Evolutionary conservation across 1,284 basidiomycete genomes (phyloP).

Genomic region (Mycocalia duriaeana): DNA sequence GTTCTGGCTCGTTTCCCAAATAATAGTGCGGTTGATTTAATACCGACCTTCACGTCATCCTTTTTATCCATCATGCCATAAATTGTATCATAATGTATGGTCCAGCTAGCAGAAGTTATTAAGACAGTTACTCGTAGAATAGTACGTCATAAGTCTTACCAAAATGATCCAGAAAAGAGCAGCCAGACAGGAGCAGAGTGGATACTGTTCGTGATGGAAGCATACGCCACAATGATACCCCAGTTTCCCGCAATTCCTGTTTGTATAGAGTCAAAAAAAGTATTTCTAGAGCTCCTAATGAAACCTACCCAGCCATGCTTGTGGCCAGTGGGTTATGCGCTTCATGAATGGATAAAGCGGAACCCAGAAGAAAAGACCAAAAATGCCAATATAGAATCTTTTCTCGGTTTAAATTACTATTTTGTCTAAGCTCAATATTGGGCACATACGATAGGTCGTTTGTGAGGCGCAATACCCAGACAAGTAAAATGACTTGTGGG

Average conservation of each 20-base stretch:
- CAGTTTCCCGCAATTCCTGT: neutral
- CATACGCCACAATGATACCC: neutral
- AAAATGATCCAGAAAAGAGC: neutral
- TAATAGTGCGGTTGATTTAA: constrained; percentile 38
- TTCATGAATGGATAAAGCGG: constrained; percentile 60
- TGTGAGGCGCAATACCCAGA: neutral
- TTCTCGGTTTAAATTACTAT: constrained; percentile 14
- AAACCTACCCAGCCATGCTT: constrained; percentile 49
- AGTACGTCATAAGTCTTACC: constrained; percentile 10
- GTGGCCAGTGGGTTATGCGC: constrained; percentile 66
- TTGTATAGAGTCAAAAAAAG: constrained; percentile 8
- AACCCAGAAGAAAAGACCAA: constrained; percentile 38
- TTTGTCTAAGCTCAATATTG: constrained; percentile 40
- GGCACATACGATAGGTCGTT: neutral
- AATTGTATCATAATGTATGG: constrained; percentile 57
- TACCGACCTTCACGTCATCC: constrained; percentile 39
- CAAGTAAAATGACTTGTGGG: constrained; percentile 32
- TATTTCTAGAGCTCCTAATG: constrained; percentile 45
- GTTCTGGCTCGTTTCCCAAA: constrained; percentile 49
- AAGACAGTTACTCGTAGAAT: too few relatives aligned
- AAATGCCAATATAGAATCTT: constrained; percentile 30
- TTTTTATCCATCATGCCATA: constrained; percentile 41
- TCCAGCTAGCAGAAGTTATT: constrained; percentile 44
- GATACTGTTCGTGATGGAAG: neutral
- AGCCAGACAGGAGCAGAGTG: too few relatives aligned